Evolutionary conservation across 2,329 filamentous ascomycete genomes (phyloP).

Genomic region (Fusarium sp.): DNA sequence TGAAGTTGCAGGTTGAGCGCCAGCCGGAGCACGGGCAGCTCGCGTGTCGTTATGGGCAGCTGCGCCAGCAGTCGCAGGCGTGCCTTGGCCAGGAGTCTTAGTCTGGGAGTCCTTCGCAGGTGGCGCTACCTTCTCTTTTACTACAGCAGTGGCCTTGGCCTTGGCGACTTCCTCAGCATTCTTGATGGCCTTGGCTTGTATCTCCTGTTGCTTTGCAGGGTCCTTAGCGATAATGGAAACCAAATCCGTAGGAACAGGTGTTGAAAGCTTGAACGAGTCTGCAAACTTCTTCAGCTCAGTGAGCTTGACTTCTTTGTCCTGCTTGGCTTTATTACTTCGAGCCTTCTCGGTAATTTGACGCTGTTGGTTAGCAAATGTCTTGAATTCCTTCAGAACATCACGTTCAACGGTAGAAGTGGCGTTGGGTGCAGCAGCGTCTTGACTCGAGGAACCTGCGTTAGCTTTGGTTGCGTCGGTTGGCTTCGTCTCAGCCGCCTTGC

Average conservation of each 20-base stretch:
- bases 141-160: conserved; percentile 61
- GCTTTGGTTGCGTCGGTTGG: conserved; percentile 41
- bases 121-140: conserved; percentile 56
- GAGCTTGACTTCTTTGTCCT: conserved; percentile 90
- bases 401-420: conserved; percentile 70
- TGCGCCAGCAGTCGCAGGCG: conserved; percentile 32
- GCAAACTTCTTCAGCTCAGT: conserved; percentile 97
- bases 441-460: conserved; percentile 52
- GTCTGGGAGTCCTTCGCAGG: conserved; percentile 58
- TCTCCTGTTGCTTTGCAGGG: conserved; percentile 91
- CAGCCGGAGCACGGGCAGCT: conserved; percentile 50
- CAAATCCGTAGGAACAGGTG: conserved; percentile 89
- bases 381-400: conserved; percentile 72
- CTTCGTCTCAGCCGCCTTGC: conserved; percentile 49
- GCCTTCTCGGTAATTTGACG: conserved; percentile 66
- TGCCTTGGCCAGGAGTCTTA: conserved; percentile 48
- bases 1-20: conserved; percentile 48
- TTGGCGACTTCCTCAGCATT: conserved; percentile 74
- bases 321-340: conserved; percentile 68
- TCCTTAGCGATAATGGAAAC: conserved; percentile 97
- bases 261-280: conserved; percentile 91
- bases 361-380: conserved; percentile 69
- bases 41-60: conserved; percentile 45
- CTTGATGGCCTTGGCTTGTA: conserved; percentile 86
- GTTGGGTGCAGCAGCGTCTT: conserved; percentile 59